Conservation (phyloP, 116 monocot species). For the Iris pallida region DNA sequence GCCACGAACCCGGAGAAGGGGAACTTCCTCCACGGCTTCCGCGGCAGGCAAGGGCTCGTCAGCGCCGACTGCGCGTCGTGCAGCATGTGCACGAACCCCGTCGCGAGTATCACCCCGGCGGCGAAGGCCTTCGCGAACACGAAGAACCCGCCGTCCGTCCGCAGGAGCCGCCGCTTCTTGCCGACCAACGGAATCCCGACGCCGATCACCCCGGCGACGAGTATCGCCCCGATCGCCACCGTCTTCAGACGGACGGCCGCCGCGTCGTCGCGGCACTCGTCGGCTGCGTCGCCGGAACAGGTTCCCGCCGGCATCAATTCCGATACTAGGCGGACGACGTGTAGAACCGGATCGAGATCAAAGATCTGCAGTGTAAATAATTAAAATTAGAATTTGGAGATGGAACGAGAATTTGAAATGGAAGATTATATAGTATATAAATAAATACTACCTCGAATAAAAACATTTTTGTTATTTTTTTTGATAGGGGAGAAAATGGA, state of each 20-base stretch:
- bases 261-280: conserved; percentile 26
- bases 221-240: conserved; percentile 25
- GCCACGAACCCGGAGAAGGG: conserved; percentile 80
- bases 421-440: not conserved
- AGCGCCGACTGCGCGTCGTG: conserved; percentile 67
- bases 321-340: not conserved
- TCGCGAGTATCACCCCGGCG: conserved; percentile 77
- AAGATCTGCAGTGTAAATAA: not conserved
- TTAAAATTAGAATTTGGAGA: not conserved
- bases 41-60: conserved; percentile 56
- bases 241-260: conserved; percentile 27
- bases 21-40: conserved; percentile 52
- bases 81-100: conserved; percentile 87
- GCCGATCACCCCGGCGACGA: conserved; percentile 21
- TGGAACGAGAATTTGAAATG: not conserved
- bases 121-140: conserved; percentile 55
- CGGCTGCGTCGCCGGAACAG: conserved; percentile 6
- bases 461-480: too few species aligned
- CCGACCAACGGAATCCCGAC: conserved; percentile 33
- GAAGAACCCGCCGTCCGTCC: conserved; percentile 51
- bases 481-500: too few species aligned
- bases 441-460: too few species aligned
- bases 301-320: conserved; percentile 18
- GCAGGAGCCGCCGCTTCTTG: conserved; percentile 22
- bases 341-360: not conserved